Percentiles rank a stretch among this genome's conserved stretches.
These are phyloP conservation scores for Sporothrix dimorphospora DNA, from an alignment of 2,329 filamentous ascomycete species.

Conservation along the genomic window DNA sequence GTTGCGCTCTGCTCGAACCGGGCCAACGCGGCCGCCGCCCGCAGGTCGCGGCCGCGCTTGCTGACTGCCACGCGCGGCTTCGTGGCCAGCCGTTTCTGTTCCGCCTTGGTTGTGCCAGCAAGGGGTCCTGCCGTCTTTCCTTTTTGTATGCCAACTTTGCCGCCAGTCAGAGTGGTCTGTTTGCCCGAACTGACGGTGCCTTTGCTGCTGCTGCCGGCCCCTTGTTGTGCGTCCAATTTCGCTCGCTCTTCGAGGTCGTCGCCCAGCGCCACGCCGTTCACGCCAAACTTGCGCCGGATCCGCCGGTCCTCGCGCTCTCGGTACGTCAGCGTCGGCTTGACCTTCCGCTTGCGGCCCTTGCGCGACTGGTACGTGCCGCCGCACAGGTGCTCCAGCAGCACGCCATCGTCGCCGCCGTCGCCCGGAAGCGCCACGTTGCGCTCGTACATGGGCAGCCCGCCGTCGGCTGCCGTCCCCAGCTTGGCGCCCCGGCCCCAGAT, in stretches of 20 bases:
- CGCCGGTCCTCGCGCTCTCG: slow-evolving; percentile 72
- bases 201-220: neutral
- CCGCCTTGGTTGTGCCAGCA: slow-evolving; percentile 43
- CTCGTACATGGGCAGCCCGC: slow-evolving; percentile 47
- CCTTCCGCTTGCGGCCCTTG: slow-evolving; percentile 52
- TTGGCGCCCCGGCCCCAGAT: slow-evolving; percentile 76
- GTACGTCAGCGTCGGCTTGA: slow-evolving; percentile 62
- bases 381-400: slow-evolving; percentile 72
- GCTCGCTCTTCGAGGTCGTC: slow-evolving; percentile 68
- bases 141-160: neutral
- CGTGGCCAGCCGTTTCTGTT: slow-evolving; percentile 55
- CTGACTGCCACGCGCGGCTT: slow-evolving; percentile 77
- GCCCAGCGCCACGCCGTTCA: slow-evolving; percentile 68
- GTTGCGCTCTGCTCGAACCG: slow-evolving; percentile 64
- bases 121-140: slow-evolving; percentile 38
- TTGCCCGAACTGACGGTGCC: neutral
- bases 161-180: slow-evolving; percentile 22
- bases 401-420: slow-evolving; percentile 45
- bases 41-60: slow-evolving; percentile 71
- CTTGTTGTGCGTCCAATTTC: slow-evolving; percentile 56
- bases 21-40: slow-evolving; percentile 76
- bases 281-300: slow-evolving; percentile 77
- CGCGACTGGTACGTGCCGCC: slow-evolving; percentile 75
- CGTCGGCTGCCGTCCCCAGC: slow-evolving; percentile 56
- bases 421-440: slow-evolving; percentile 48